These are phyloP conservation scores for Arthromyces matolae DNA, from an alignment of 768 basidiomycete genomes.

Conservation along the genomic window DNA sequence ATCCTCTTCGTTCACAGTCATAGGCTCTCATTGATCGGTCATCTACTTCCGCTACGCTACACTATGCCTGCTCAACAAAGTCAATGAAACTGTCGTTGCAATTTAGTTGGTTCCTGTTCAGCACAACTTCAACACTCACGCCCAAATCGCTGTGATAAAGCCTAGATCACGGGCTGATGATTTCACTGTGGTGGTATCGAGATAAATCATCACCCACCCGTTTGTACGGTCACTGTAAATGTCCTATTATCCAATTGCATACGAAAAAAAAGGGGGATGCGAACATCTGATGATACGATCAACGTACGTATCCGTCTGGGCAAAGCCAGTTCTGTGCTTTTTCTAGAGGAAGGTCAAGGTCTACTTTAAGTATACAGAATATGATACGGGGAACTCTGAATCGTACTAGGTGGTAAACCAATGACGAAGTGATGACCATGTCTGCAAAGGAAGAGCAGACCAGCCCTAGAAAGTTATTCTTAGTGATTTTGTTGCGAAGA, in stretches of 20 bases:
- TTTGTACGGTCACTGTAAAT: constrained; percentile 28
- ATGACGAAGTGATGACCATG: constrained; percentile 32
- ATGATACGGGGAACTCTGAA: not conserved
- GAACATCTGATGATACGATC: constrained; percentile 36
- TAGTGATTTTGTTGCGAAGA: not conserved
- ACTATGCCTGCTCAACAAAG: too few relatives aligned
- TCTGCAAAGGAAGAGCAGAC: constrained; percentile 35
- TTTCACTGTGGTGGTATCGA: not conserved
- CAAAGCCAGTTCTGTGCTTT: constrained; percentile 36
- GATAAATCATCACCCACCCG: constrained; percentile 18
- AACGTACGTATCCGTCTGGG: constrained; percentile 33
- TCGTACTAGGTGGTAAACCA: constrained; percentile 37
- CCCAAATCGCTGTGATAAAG: constrained; percentile 27
- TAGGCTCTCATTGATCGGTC: too few relatives aligned
- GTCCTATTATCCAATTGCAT: not conserved
- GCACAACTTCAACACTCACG: constrained; percentile 14
- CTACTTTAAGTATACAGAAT: not conserved
- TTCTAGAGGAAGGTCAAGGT: constrained; percentile 20
- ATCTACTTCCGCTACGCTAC: too few relatives aligned
- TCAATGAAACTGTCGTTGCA: too few relatives aligned
- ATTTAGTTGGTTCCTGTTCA: too few relatives aligned
- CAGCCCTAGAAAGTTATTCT: constrained; percentile 30
- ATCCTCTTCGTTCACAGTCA: too few relatives aligned
- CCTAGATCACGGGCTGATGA: not conserved
- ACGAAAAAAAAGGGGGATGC: not conserved